Percentiles rank a stretch among this genome's conserved stretches.
Evolutionary conservation across 164 flowering plant genomes (phyloP).

Genomic region (Cinnamomum chago): DNA sequence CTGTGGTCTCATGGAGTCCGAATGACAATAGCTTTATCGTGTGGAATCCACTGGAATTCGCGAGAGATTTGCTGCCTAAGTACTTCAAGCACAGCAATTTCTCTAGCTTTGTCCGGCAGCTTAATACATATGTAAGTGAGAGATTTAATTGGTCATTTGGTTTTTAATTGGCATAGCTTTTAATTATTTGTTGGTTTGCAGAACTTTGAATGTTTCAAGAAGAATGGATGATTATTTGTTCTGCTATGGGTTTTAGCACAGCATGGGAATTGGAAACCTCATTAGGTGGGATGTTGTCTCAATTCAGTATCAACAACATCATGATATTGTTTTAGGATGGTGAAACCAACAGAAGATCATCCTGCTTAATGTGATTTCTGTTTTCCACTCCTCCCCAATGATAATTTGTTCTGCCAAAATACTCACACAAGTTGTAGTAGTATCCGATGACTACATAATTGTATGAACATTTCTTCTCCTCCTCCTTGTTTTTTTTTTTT

Average conservation of each 20-base stretch:
- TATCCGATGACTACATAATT: background rate
- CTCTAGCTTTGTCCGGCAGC: slow-evolving; percentile 72
- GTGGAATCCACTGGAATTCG: slow-evolving; percentile 57
- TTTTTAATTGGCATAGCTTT: background rate
- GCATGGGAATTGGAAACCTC: background rate
- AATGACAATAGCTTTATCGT: slow-evolving; percentile 48
- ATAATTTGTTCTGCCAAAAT: background rate
- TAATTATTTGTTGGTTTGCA: background rate
- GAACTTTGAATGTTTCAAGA: background rate
- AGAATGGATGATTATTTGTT: background rate
- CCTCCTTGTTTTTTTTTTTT: no score
- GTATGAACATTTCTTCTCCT: background rate
- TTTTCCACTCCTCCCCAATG: background rate
- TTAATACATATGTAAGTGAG: slow-evolving; percentile 59
- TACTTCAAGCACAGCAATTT: slow-evolving; percentile 76
- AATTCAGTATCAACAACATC: no score
- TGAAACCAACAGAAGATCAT: no score
- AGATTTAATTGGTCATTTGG: background rate
- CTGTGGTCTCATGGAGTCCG: slow-evolving; percentile 53
- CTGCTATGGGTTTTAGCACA: background rate
- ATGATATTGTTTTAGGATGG: no score
- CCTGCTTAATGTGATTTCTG: no score
- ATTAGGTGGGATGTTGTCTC: background rate
- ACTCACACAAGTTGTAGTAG: background rate
- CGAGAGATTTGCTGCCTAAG: slow-evolving; percentile 53